phyloP scores from a whole-genome alignment of 2,329 filamentous ascomycete genomes.

The Salinomyces thailandicus region DNA sequence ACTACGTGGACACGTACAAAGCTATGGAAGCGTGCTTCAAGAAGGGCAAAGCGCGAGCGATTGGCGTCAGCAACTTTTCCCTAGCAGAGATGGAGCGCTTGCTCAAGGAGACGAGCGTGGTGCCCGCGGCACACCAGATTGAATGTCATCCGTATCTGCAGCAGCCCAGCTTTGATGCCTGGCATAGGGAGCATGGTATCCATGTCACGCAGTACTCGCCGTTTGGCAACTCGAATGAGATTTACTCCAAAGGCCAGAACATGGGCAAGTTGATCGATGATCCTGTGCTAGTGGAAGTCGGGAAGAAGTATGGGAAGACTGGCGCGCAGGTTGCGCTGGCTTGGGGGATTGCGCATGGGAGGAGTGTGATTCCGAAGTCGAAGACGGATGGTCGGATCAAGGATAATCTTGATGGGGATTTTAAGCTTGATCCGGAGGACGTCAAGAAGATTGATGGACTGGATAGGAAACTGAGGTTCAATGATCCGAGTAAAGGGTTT shows the following conservation, averaged over 20 bases:
- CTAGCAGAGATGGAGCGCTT: slow-evolving; percentile 39
- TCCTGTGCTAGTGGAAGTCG: slow-evolving; percentile 39
- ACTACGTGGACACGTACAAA: slow-evolving; percentile 44
- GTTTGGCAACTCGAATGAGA: slow-evolving; percentile 44
- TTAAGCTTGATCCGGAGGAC: slow-evolving; percentile 49
- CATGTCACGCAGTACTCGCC: slow-evolving; percentile 47
- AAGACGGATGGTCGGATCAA: slow-evolving; percentile 31
- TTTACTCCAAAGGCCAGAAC: slow-evolving; percentile 36
- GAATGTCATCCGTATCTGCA: slow-evolving; percentile 33
- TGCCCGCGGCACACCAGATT: slow-evolving; percentile 21
- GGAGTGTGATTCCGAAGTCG: slow-evolving; percentile 43
- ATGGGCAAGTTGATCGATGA: slow-evolving; percentile 43
- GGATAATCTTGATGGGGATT: slow-evolving; percentile 37
- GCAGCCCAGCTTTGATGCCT: slow-evolving; percentile 39
- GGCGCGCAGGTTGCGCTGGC: slow-evolving; percentile 44
- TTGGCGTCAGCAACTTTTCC: slow-evolving; percentile 45
- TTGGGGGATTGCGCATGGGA: slow-evolving; percentile 43
- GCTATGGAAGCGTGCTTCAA: slow-evolving; percentile 29
- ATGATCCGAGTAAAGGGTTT: slow-evolving; percentile 47
- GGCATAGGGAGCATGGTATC: slow-evolving; percentile 40
- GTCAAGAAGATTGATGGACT: slow-evolving; percentile 45
- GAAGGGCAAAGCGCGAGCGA: slow-evolving; percentile 35
- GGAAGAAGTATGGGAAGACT: slow-evolving; percentile 42
- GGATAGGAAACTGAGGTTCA: slow-evolving; percentile 54
- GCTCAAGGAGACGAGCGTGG: slow-evolving; percentile 33